phyloP scores from a whole-genome alignment of 179 eudicot species.

The Spergularia azorica region DNA sequence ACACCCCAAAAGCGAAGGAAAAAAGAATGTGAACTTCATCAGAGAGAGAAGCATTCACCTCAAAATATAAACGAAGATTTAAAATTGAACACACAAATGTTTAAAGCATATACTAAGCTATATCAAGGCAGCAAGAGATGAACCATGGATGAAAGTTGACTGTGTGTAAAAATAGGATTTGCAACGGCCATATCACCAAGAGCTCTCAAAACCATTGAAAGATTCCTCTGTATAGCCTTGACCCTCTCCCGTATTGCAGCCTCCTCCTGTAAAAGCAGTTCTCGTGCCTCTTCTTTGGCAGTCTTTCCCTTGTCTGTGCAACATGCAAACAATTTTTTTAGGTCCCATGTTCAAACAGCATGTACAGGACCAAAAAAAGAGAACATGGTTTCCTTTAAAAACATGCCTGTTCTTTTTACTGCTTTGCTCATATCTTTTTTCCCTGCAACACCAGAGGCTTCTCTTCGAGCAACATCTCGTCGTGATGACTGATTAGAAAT shows the following conservation, averaged over 20 bases:
- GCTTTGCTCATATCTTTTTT: conserved; percentile 68
- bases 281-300: conserved; percentile 98
- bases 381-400: background rate
- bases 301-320: conserved; percentile 82
- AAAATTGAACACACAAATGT: background rate
- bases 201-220: conserved; percentile 69
- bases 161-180: conserved; percentile 91
- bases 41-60: background rate
- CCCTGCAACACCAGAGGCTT: conserved; percentile 45
- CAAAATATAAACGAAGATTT: background rate
- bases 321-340: conserved; percentile 14
- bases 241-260: conserved; percentile 65
- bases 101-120: background rate
- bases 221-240: conserved; percentile 61
- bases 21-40: background rate
- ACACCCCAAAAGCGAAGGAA: background rate
- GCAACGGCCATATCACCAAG: conserved; percentile 93
- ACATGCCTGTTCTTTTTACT: conserved; percentile 64
- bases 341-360: conserved; percentile 1
- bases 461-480: conserved; percentile 54
- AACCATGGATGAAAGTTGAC: conserved; percentile 93
- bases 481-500: conserved; percentile 58
- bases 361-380: background rate
- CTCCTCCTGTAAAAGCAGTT: conserved; percentile 81
- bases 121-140: conserved; percentile 28